Percentiles rank a stretch among this genome's conserved stretches.
These are phyloP conservation scores for Thelonectria discophora DNA, from an alignment of 2,329 filamentous ascomycete genomes.

Conservation along the genomic window DNA sequence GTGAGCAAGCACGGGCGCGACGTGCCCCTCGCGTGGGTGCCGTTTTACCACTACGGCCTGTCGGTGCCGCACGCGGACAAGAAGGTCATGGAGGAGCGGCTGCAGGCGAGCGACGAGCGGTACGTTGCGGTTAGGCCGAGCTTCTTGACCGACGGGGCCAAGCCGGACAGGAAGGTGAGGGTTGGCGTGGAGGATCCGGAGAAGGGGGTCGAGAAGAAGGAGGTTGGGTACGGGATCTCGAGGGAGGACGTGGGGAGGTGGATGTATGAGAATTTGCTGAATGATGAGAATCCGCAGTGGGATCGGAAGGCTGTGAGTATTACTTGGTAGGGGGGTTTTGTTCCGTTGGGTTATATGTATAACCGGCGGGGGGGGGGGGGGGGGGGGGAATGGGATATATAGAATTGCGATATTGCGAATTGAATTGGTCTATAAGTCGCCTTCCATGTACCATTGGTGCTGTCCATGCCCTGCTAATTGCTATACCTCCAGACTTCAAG, in stretches of 20 bases:
- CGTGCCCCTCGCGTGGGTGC: constrained; percentile 52
- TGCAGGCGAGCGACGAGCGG: constrained; percentile 41
- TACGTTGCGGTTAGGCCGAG: constrained; percentile 51
- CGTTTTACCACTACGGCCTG: constrained; percentile 55
- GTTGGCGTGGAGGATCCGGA: constrained; percentile 46
- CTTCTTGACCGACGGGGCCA: constrained; percentile 43
- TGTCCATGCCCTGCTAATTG: neutral
- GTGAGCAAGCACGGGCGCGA: constrained; percentile 43
- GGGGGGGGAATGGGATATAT: neutral
- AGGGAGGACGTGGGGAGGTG: constrained; percentile 54
- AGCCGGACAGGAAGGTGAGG: constrained; percentile 37
- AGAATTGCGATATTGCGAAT: neutral
- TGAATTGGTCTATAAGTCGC: neutral
- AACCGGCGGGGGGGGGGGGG: neutral
- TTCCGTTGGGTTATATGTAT: neutral
- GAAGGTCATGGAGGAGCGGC: constrained; percentile 52
- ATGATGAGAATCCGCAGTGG: constrained; percentile 28
- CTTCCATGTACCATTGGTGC: too few relatives aligned
- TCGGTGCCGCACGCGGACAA: constrained; percentile 58
- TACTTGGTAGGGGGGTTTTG: constrained; percentile 38
- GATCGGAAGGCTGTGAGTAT: constrained; percentile 44
- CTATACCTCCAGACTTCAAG: neutral
- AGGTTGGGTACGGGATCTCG: constrained; percentile 53
- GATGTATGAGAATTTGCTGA: constrained; percentile 51
- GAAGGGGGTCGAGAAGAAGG: constrained; percentile 46